These are phyloP conservation scores for Aspergillus ochraceoroseus DNA, from an alignment of 2,329 filamentous ascomycete species.

Conservation along the genomic window DNA sequence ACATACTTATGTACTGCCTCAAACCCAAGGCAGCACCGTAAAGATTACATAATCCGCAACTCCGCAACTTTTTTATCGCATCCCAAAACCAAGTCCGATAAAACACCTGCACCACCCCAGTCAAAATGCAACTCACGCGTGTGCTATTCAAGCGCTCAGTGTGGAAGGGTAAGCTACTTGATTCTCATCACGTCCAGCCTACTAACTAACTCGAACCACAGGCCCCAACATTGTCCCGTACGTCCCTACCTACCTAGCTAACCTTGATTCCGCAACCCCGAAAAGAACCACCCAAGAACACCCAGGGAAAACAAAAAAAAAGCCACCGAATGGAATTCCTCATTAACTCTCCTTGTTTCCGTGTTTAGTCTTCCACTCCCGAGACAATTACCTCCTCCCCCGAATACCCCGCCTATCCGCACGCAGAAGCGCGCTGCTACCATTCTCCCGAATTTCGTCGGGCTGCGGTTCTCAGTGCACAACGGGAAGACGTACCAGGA, in stretches of 20 bases:
- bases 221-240: constrained; percentile 68
- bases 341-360: neutral
- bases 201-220: constrained; percentile 31
- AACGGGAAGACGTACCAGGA: constrained; percentile 86
- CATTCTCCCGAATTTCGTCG: constrained; percentile 88
- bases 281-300: constrained; percentile 1
- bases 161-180: constrained; percentile 68
- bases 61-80: constrained; percentile 9
- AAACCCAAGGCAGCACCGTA: too few species aligned
- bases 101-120: neutral
- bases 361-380: constrained; percentile 39
- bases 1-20: too few species aligned
- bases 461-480: constrained; percentile 81
- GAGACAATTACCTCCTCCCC: constrained; percentile 47
- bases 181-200: neutral
- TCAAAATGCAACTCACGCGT: constrained; percentile 64
- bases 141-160: constrained; percentile 69
- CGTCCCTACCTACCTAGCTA: too few species aligned
- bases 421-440: constrained; percentile 85
- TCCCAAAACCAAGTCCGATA: neutral
- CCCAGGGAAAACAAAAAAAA: too few species aligned
- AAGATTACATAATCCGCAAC: too few species aligned
- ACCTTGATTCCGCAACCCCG: constrained; percentile 1
- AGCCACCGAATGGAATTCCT: too few species aligned
- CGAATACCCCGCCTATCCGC: constrained; percentile 67